Percentiles rank a stretch among this genome's conserved stretches.
Evolutionary conservation across 129 eudicot species (phyloP).

Genomic region (Apium graveolens): DNA sequence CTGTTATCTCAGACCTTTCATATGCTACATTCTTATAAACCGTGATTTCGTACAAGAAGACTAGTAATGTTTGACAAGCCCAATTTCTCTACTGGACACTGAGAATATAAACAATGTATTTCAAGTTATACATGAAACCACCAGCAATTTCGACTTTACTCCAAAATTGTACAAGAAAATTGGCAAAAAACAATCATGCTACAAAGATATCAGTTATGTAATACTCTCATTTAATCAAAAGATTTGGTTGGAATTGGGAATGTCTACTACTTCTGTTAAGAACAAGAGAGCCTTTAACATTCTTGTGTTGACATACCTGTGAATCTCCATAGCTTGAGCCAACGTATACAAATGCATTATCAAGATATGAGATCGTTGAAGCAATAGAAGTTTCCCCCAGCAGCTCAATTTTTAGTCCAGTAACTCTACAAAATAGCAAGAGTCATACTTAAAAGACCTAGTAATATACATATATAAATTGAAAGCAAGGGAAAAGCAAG

Average conservation of each 20-base stretch:
- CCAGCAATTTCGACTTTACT: neutral
- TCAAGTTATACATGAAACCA: neutral
- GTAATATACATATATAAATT: neutral
- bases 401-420: slow-evolving; percentile 96
- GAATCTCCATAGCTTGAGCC: slow-evolving; percentile 99
- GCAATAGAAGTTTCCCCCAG: slow-evolving; percentile 95
- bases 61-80: too few relatives aligned
- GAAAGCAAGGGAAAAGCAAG: slow-evolving; percentile 4
- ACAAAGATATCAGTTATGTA: neutral
- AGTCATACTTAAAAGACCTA: slow-evolving; percentile 8
- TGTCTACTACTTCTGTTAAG: neutral
- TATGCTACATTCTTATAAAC: neutral
- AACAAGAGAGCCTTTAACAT: neutral
- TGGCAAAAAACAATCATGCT: neutral
- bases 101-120: neutral
- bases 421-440: slow-evolving; percentile 51
- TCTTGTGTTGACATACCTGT: slow-evolving; percentile 48
- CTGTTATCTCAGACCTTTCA: neutral
- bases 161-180: neutral
- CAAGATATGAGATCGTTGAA: slow-evolving; percentile 90
- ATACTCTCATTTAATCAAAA: too few relatives aligned
- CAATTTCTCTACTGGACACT: neutral
- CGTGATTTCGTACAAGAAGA: too few relatives aligned
- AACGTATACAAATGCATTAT: slow-evolving; percentile 83
- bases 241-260: neutral